A percentile compares a stretch with the other conserved stretches of the same genome.
phyloP scores from a whole-genome alignment of 177 flowering plant genomes.

The Viscum album region DNA sequence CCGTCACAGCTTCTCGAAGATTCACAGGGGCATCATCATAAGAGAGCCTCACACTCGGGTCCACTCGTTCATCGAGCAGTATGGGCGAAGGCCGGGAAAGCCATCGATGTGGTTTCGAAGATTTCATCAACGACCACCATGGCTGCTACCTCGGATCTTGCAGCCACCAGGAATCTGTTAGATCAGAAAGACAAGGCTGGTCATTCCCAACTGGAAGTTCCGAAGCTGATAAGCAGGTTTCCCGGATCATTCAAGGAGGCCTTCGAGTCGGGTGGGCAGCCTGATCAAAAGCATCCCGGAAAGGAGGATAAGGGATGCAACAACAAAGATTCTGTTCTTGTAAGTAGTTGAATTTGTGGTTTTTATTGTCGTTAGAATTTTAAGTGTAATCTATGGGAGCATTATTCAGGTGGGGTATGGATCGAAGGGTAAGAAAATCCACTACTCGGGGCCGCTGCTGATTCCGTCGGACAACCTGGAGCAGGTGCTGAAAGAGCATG shows the following conservation, averaged over 20 bases:
- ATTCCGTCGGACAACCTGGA: slow-evolving; percentile 74
- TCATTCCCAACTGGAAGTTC: slow-evolving; percentile 36
- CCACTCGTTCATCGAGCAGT: slow-evolving; percentile 68
- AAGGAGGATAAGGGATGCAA: slow-evolving; percentile 32
- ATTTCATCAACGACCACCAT: slow-evolving; percentile 47
- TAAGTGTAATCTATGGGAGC: too few relatives aligned
- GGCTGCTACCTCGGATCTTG: slow-evolving; percentile 48
- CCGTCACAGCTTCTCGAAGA: slow-evolving; percentile 53
- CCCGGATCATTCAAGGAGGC: slow-evolving; percentile 60
- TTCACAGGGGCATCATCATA: slow-evolving; percentile 37
- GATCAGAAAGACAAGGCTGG: slow-evolving; percentile 42
- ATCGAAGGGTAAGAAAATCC: slow-evolving; percentile 74
- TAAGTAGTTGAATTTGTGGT: slow-evolving; percentile 24
- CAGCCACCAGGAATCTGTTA: slow-evolving; percentile 49
- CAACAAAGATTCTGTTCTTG: slow-evolving; percentile 57
- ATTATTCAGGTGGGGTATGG: slow-evolving; percentile 81
- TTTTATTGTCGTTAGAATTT: too few relatives aligned
- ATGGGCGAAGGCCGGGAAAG: slow-evolving; percentile 63
- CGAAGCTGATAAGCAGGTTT: slow-evolving; percentile 43
- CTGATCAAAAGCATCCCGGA: slow-evolving; percentile 36
- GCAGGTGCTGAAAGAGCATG: slow-evolving; percentile 86
- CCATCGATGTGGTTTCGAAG: slow-evolving; percentile 59
- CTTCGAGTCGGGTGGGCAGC: slow-evolving; percentile 37
- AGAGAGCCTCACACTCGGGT: slow-evolving; percentile 88
- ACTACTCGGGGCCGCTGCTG: slow-evolving; percentile 82